These are phyloP conservation scores for Thermoascus crustaceus DNA, from an alignment of 2,329 filamentous ascomycete species.

Conservation along the genomic window DNA sequence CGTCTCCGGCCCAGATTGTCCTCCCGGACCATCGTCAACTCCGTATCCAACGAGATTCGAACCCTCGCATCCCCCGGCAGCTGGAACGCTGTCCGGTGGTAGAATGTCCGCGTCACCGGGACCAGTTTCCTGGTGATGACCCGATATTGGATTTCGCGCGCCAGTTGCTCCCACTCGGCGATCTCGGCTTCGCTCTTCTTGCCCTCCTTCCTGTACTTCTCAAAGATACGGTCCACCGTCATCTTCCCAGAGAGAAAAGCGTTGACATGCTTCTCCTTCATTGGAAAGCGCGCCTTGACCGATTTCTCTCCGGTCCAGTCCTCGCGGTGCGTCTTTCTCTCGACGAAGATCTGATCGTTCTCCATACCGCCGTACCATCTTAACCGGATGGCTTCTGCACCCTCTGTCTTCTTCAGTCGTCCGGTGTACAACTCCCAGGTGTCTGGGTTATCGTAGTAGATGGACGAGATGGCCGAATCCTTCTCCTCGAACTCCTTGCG, in stretches of 20 bases:
- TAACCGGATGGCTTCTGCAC: slow-evolving; percentile 89
- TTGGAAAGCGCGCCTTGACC: slow-evolving; percentile 88
- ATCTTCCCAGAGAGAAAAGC: slow-evolving; percentile 77
- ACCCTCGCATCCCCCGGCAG: slow-evolving; percentile 92
- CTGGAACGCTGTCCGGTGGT: slow-evolving; percentile 97
- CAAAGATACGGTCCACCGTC: slow-evolving; percentile 81
- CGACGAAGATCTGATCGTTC: slow-evolving; percentile 88
- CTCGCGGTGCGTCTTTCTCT: slow-evolving; percentile 95
- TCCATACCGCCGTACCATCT: slow-evolving; percentile 98
- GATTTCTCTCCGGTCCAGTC: slow-evolving; percentile 99
- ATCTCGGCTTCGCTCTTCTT: slow-evolving; percentile 93
- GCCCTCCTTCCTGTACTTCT: slow-evolving; percentile 89
- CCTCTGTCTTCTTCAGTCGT: slow-evolving; percentile 93
- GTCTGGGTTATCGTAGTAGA: slow-evolving; percentile 94
- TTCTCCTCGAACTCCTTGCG: slow-evolving; percentile 90
- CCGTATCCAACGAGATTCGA: slow-evolving; percentile 92
- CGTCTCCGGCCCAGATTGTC: slow-evolving; percentile 76
- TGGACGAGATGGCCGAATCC: slow-evolving; percentile 93
- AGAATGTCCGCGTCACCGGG: slow-evolving; percentile 91
- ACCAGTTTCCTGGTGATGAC: slow-evolving; percentile 77
- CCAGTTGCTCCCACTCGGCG: slow-evolving; percentile 77
- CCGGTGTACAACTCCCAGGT: slow-evolving; percentile 93
- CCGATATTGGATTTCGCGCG: slow-evolving; percentile 88
- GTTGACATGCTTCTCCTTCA: slow-evolving; percentile 98
- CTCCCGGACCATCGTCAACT: slow-evolving; percentile 89